Percentiles rank a stretch among this genome's conserved stretches.
These are phyloP conservation scores for Leishmania lainsoni DNA, from an alignment of 208 protist genomes.

Conservation along the genomic window DNA sequence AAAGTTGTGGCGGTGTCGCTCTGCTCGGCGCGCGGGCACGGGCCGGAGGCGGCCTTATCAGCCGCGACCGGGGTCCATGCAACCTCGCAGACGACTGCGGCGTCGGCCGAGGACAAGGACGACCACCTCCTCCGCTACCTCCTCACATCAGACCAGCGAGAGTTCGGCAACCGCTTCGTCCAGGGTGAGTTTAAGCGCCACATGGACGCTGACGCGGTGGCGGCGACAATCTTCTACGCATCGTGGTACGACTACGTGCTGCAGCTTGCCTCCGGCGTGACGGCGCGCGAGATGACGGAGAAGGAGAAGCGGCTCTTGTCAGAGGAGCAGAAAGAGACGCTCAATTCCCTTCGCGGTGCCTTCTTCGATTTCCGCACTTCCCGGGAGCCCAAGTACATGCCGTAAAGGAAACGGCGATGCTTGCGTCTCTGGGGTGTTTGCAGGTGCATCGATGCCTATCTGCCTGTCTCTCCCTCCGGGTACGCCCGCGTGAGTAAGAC, in stretches of 20 bases:
- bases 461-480: neutral
- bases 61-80: slow-evolving; percentile 34
- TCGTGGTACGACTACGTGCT: slow-evolving; percentile 89
- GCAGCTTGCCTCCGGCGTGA: slow-evolving; percentile 76
- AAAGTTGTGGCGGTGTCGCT: slow-evolving; percentile 68
- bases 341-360: slow-evolving; percentile 62
- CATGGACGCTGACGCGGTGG: slow-evolving; percentile 63
- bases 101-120: slow-evolving; percentile 13
- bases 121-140: slow-evolving; percentile 58
- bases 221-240: slow-evolving; percentile 76
- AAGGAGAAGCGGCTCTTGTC: slow-evolving; percentile 71
- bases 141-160: slow-evolving; percentile 69
- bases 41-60: slow-evolving; percentile 35
- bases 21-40: slow-evolving; percentile 20
- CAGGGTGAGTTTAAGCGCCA: slow-evolving; percentile 77
- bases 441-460: neutral
- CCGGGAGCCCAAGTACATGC: slow-evolving; percentile 39
- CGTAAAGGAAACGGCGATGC: slow-evolving; percentile 11
- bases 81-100: neutral
- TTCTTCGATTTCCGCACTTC: slow-evolving; percentile 40
- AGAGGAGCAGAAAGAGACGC: slow-evolving; percentile 75
- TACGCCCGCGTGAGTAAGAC: neutral
- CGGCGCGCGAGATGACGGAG: slow-evolving; percentile 70
- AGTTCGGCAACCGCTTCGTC: slow-evolving; percentile 89
- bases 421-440: neutral